A percentile compares a stretch with the other conserved stretches of the same genome.
phyloP scores from a whole-genome alignment of 2,329 filamentous ascomycete genomes.

The Hymenoscyphus occultus region DNA sequence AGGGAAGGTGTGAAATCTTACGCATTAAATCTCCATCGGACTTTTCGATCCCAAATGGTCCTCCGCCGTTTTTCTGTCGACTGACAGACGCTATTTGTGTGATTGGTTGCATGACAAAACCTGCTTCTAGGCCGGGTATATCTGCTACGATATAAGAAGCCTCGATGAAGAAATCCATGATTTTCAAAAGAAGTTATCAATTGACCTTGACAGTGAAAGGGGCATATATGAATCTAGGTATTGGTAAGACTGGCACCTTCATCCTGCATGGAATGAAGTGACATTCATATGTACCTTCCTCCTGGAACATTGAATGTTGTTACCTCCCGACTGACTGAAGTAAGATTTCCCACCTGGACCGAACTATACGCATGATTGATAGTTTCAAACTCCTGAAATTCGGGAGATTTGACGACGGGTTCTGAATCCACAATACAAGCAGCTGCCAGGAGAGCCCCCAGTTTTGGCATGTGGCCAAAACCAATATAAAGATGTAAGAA shows the following conservation, averaged over 20 bases:
- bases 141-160: too few species aligned
- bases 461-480: neutral
- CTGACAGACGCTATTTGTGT: too few species aligned
- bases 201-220: too few species aligned
- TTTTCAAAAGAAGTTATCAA: too few species aligned
- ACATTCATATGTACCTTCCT: neutral
- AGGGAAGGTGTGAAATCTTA: neutral
- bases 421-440: neutral
- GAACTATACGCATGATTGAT: neutral
- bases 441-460: neutral
- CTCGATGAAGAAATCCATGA: too few species aligned
- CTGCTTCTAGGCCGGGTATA: too few species aligned
- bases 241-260: too few species aligned
- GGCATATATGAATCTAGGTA: neutral
- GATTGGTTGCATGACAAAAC: too few species aligned
- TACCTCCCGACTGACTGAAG: neutral
- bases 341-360: neutral
- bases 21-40: too few species aligned
- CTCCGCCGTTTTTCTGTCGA: too few species aligned
- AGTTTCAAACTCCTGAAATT: neutral
- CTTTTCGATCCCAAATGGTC: too few species aligned
- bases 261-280: neutral
- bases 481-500: conserved; percentile 3
- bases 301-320: neutral
- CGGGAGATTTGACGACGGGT: neutral